Percentiles rank a stretch among this genome's conserved stretches.
Evolutionary conservation across 1,139 yeast genomes (phyloP).

Genomic region (Blastobotrys indianensis): DNA sequence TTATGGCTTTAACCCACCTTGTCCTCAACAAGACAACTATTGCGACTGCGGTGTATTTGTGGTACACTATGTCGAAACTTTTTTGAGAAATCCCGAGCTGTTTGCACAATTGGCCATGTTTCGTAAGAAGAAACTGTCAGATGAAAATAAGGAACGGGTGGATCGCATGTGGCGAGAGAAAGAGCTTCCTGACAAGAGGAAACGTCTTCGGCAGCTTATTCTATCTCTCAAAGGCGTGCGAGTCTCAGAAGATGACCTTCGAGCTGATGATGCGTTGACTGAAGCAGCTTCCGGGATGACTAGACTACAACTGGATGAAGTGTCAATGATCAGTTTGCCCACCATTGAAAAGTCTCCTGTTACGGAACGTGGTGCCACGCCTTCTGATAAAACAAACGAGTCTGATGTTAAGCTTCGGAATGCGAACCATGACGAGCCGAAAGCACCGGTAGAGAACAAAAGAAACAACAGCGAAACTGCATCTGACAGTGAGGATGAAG

Average conservation of each 20-base stretch:
- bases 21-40: slow-evolving; percentile 81
- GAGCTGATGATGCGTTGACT: slow-evolving; percentile 1
- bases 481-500: slow-evolving; percentile 11
- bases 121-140: neutral
- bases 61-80: slow-evolving; percentile 66
- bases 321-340: too few species aligned
- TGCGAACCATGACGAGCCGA: too few species aligned
- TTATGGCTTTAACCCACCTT: slow-evolving; percentile 45
- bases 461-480: too few species aligned
- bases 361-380: too few species aligned
- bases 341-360: too few species aligned
- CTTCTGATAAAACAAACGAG: too few species aligned
- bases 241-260: neutral
- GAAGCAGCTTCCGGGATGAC: neutral
- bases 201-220: slow-evolving; percentile 3
- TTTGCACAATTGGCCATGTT: slow-evolving; percentile 50
- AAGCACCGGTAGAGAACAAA: too few species aligned
- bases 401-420: too few species aligned
- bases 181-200: slow-evolving; percentile 7
- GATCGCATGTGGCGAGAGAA: slow-evolving; percentile 19
- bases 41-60: slow-evolving; percentile 96
- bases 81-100: slow-evolving; percentile 47
- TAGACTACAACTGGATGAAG: neutral
- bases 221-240: neutral
- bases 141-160: slow-evolving; percentile 11